Evolutionary conservation across 345 rosid species (phyloP).

Genomic region (Excoecaria agallocha): DNA sequence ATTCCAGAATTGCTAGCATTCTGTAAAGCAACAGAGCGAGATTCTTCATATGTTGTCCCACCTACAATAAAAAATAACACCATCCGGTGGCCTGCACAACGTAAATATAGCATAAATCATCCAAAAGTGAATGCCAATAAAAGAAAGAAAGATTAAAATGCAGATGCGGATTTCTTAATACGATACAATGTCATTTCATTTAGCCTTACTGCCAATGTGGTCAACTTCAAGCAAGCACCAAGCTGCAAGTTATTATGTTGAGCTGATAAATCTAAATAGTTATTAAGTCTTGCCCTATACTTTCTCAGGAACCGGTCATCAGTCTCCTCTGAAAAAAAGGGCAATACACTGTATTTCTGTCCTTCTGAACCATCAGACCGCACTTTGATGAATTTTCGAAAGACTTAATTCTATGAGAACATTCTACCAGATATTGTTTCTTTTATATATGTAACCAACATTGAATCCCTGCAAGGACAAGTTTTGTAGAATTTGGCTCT

Average conservation of each 20-base stretch:
- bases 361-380: not conserved
- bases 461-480: not conserved
- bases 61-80: conserved; percentile 89
- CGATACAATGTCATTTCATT: not conserved
- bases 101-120: not conserved
- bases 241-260: not conserved
- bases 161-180: not conserved
- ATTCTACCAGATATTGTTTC: conserved; percentile 1
- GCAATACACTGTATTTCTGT: not conserved
- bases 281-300: not conserved
- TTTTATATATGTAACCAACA: not conserved
- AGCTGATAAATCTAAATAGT: not conserved
- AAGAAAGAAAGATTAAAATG: not conserved
- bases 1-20: conserved; percentile 76
- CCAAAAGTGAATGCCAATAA: not conserved
- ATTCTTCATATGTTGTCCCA: conserved; percentile 95
- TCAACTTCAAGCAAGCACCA: not conserved
- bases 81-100: conserved; percentile 81
- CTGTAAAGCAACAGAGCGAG: conserved; percentile 75
- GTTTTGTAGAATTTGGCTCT: not conserved
- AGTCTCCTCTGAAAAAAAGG: not conserved
- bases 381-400: not conserved
- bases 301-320: conserved; percentile 1
- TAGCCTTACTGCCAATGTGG: too few relatives aligned
- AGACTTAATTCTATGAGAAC: not conserved